Evolutionary conservation across 140 eudicot species (phyloP).

Genomic region (Anethum foeniculum): DNA sequence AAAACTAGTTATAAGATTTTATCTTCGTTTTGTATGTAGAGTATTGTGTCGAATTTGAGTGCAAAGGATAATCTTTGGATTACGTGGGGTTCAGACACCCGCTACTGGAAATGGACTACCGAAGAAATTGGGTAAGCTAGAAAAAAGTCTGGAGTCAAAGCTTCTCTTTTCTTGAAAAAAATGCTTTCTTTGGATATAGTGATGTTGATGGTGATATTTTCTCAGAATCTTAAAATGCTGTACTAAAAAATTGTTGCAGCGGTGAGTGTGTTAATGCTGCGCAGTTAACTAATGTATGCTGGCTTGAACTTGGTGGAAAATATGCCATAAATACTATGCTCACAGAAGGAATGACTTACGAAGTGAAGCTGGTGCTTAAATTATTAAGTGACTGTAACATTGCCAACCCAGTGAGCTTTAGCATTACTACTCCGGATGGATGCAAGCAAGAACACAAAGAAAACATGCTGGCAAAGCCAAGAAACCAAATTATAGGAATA

Average conservation of each 20-base stretch:
- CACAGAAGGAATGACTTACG: background rate
- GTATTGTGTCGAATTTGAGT: background rate
- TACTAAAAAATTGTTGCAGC: background rate
- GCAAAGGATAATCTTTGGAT: background rate
- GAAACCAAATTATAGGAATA: background rate
- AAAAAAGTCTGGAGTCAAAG: background rate
- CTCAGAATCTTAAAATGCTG: background rate
- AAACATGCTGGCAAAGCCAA: background rate
- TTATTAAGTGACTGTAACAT: background rate
- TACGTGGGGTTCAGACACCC: constrained; percentile 1
- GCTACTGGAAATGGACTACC: background rate
- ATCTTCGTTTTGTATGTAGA: background rate
- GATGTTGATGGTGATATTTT: background rate
- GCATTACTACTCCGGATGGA: background rate
- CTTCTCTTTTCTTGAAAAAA: too few relatives aligned
- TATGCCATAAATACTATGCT: background rate
- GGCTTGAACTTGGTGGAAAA: background rate
- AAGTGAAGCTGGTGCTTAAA: background rate
- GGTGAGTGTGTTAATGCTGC: background rate
- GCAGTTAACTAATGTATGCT: background rate
- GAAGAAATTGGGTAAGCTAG: background rate
- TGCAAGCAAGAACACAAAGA: background rate
- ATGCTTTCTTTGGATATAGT: background rate
- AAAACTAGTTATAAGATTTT: background rate
- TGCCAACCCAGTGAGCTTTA: background rate